phyloP scores from a whole-genome alignment of 1,284 basidiomycete species.

The Malassezia slooffiae region DNA sequence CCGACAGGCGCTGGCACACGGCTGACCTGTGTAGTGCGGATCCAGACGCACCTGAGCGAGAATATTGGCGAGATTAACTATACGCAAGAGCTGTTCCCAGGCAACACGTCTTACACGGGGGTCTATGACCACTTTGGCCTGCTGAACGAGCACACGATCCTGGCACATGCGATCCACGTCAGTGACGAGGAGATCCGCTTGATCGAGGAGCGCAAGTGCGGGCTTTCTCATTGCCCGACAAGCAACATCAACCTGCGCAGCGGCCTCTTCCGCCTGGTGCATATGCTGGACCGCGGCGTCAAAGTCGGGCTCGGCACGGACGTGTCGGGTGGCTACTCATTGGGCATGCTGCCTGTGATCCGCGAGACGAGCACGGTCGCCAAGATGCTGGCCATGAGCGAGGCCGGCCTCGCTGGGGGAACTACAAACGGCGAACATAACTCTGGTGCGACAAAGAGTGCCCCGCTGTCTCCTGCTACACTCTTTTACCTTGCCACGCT shows the following conservation, averaged over 20 bases:
- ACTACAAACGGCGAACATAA: no score
- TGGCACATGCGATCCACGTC: slow-evolving; percentile 82
- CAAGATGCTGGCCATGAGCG: slow-evolving; percentile 55
- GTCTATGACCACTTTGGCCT: slow-evolving; percentile 75
- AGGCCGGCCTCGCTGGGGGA: no score
- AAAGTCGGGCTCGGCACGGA: slow-evolving; percentile 79
- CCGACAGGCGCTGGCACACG: no score
- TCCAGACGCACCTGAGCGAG: slow-evolving; percentile 90
- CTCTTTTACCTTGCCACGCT: slow-evolving; percentile 81
- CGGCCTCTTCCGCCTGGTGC: slow-evolving; percentile 67
- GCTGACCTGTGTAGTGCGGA: slow-evolving; percentile 51
- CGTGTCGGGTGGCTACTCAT: slow-evolving; percentile 74
- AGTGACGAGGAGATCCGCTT: slow-evolving; percentile 61
- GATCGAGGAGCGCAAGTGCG: slow-evolving; percentile 59
- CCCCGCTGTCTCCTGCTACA: slow-evolving; percentile 52
- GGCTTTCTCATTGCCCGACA: slow-evolving; percentile 82
- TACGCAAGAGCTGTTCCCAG: slow-evolving; percentile 58
- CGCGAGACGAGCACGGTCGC: slow-evolving; percentile 71
- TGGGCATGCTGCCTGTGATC: slow-evolving; percentile 71
- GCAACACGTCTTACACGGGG: slow-evolving; percentile 44
- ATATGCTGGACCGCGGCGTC: slow-evolving; percentile 68
- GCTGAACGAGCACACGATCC: slow-evolving; percentile 65
- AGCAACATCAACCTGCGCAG: slow-evolving; percentile 75
- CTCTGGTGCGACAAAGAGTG: slow-evolving; percentile 29
- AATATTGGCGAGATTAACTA: slow-evolving; percentile 64